Conservation (phyloP, 2,329 filamentous ascomycete genomes). For the Davidsoniella australis region DNA sequence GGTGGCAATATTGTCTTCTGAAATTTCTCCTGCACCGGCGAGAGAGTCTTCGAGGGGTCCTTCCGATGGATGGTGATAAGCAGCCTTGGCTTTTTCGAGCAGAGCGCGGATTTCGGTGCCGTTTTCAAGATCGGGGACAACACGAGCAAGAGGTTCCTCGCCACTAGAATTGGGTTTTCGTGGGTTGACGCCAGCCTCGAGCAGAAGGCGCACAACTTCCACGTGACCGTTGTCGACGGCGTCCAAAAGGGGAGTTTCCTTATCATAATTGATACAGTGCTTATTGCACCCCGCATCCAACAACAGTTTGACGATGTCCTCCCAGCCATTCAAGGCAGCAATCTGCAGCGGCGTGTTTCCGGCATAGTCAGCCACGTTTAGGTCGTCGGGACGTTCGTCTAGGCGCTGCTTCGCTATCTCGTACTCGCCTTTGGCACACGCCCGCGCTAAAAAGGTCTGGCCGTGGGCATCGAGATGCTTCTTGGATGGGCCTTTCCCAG, state of each 20-base stretch:
- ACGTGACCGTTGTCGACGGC: constrained; percentile 91
- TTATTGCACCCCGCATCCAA: constrained; percentile 72
- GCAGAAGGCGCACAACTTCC: constrained; percentile 67
- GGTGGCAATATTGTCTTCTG: constrained; percentile 28
- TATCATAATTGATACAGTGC: constrained; percentile 62
- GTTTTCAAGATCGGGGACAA: constrained; percentile 58
- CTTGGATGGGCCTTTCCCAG: constrained; percentile 56
- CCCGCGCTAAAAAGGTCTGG: constrained; percentile 75
- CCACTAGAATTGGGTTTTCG: constrained; percentile 82
- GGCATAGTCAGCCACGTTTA: constrained; percentile 82
- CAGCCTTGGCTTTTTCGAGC: constrained; percentile 10
- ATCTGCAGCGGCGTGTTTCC: constrained; percentile 95
- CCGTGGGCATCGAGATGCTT: constrained; percentile 86
- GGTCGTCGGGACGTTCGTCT: constrained; percentile 64
- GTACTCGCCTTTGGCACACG: constrained; percentile 72
- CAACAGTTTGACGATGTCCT: constrained; percentile 73
- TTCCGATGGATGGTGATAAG: constrained; percentile 9
- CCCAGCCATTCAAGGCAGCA: constrained; percentile 71
- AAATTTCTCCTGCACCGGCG: constrained; percentile 20
- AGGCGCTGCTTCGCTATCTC: constrained; percentile 60
- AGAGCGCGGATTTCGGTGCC: constrained; percentile 60
- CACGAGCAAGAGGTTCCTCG: constrained; percentile 74
- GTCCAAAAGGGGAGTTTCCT: constrained; percentile 87
- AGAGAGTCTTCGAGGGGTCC: constrained; percentile 5
- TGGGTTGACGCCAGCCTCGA: constrained; percentile 80